Percentiles rank a stretch among this genome's conserved stretches.
phyloP scores from a whole-genome alignment of 179 eudicot species.

The Patellifolia procumbens region DNA sequence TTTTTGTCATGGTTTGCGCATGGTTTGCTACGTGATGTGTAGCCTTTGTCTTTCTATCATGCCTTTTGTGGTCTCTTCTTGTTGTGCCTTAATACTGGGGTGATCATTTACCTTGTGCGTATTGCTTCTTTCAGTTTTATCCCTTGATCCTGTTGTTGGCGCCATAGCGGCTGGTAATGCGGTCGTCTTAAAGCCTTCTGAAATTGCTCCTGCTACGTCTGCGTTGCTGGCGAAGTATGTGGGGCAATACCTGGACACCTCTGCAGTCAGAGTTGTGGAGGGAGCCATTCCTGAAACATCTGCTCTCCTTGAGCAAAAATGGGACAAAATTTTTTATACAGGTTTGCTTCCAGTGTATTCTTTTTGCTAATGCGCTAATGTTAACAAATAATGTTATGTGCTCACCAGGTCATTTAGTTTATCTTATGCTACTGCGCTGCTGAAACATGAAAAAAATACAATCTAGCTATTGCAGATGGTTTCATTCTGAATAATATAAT shows the following conservation, averaged over 20 bases:
- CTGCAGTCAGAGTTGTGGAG: constrained; percentile 76
- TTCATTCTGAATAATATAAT: background rate
- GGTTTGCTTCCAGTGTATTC: constrained; percentile 38
- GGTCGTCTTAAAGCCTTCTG: constrained; percentile 85
- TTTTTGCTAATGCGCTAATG: background rate
- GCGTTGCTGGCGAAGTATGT: constrained; percentile 57
- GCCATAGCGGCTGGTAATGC: constrained; percentile 92
- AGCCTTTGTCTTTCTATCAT: background rate
- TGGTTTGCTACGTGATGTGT: background rate
- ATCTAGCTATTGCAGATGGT: background rate
- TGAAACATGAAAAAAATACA: background rate
- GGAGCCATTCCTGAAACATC: constrained; percentile 77
- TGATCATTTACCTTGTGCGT: background rate
- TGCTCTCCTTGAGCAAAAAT: constrained; percentile 74
- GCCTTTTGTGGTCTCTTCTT: background rate
- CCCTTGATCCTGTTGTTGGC: constrained; percentile 86
- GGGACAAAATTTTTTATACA: constrained; percentile 92
- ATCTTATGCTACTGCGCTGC: background rate
- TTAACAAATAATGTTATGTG: background rate
- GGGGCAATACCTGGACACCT: constrained; percentile 58
- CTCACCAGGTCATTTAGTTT: background rate
- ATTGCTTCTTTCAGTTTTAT: constrained; percentile 50
- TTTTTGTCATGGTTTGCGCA: background rate
- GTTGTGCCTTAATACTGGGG: background rate
- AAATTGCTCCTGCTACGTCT: constrained; percentile 75